phyloP scores from a whole-genome alignment of 768 basidiomycete genomes.

The Boletus sp. region DNA sequence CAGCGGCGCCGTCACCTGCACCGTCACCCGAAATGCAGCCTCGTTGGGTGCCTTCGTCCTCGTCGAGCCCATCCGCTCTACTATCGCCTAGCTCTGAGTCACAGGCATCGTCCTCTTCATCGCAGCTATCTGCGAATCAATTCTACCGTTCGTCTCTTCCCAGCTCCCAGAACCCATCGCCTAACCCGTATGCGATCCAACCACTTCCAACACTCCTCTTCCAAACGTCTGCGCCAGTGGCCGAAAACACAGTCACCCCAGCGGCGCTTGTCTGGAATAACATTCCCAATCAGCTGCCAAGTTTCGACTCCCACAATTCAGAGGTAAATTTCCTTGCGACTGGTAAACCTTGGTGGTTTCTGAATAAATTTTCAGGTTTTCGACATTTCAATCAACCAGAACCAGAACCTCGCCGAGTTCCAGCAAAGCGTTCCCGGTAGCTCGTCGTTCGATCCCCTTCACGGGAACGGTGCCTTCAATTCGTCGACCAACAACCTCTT shows the following conservation, averaged over 20 bases:
- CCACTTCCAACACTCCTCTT: constrained; percentile 1
- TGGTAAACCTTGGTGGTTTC: background rate
- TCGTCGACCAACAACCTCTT: constrained; percentile 30
- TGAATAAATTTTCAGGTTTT: constrained; percentile 9
- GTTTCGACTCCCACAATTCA: background rate
- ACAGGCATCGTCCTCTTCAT: constrained; percentile 21
- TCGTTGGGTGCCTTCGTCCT: constrained; percentile 7
- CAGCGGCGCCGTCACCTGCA: constrained; percentile 49
- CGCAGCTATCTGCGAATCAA: constrained; percentile 6
- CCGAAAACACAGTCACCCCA: background rate
- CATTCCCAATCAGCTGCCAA: background rate
- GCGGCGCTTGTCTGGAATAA: constrained; percentile 12
- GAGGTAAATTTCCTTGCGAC: constrained; percentile 8
- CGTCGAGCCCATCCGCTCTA: constrained; percentile 11
- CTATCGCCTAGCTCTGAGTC: constrained; percentile 7
- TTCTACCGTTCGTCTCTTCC: constrained; percentile 5
- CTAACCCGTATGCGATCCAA: constrained; percentile 8
- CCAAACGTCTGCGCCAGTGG: background rate
- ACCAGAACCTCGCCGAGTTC: constrained; percentile 2
- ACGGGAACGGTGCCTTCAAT: constrained; percentile 37
- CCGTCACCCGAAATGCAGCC: constrained; percentile 16
- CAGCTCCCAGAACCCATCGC: constrained; percentile 11
- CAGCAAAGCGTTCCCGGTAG: background rate
- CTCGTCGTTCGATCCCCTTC: constrained; percentile 24
- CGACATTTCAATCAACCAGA: constrained; percentile 12